Base-by-base conservation (phyloP, 352 stramenopile species). In the Pythium plurisporium region DNA sequence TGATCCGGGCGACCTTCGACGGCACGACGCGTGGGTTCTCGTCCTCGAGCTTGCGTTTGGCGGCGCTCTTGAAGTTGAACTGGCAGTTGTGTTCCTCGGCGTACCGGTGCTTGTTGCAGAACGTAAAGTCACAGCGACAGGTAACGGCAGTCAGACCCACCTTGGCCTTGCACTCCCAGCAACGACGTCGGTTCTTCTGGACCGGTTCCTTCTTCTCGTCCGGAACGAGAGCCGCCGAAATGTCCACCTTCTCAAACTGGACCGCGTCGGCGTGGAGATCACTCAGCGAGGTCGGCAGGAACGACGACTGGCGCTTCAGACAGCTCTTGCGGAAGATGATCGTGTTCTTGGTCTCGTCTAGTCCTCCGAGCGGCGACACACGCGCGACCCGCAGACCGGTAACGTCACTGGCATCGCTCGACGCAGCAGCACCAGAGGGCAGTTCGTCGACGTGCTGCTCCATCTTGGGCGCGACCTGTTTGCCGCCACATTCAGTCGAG, bases 161-260 rank as follows among this genome's bases (percentile, higher is more conserved):
- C 68, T 96, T 96, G 72, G 96, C 96, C 71, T 89, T 92, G 77
- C 89, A 97, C 55, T 91, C 79, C 75, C 85, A 96, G 76, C 89
- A 97, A 25, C 85, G 80, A 61, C 91, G 93, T 57, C 89, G 86
- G 72, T 96, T 96, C 70, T 91, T 96, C 74, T 97, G 89, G 42
- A 91, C 71, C 22, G 65, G 59, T n/a, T n/a, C n/a, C n/a, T n/a
- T n/a, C 44, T 76, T 80, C 19, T 71, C 69, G 5, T 69, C 57
- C 11, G 60, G 48, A 14, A 30, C 46, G 17, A 37, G 8, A 10
- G 53, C 40, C 14, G 46, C 29, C 2, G 45, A 19, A 33, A 59
- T 44, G 2, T 59, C 41, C 5, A 61, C 51, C 23, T 57, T 65
- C 31, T 65, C 48, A 3, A 59, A 40, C 50, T 51, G 58, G 29